These are phyloP conservation scores for Colletotrichum magnum DNA, from an alignment of 2,329 filamentous ascomycete genomes.

Conservation along the genomic window DNA sequence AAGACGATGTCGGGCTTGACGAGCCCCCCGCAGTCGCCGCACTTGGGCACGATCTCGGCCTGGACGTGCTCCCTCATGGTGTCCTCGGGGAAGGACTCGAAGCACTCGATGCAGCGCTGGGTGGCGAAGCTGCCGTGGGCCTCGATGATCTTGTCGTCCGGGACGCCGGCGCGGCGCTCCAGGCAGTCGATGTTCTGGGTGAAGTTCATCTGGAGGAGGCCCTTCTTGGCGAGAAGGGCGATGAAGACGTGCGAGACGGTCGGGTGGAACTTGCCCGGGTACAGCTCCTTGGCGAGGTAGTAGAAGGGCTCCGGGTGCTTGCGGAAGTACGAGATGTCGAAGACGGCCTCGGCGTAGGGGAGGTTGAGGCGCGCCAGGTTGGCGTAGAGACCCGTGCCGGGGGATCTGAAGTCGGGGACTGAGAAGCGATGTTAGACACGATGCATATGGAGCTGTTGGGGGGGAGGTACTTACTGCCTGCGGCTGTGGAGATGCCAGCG, in stretches of 20 bases:
- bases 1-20: conserved; percentile 98
- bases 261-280: conserved; percentile 89
- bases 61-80: conserved; percentile 80
- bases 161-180: conserved; percentile 88
- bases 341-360: conserved; percentile 92
- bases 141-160: conserved; percentile 85
- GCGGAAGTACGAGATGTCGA: conserved; percentile 92
- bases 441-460: background rate
- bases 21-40: conserved; percentile 78
- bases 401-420: conserved; percentile 95
- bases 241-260: conserved; percentile 95
- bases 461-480: conserved; percentile 65
- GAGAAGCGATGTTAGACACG: conserved; percentile 52
- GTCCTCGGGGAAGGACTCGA: conserved; percentile 77
- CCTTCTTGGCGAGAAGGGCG: conserved; percentile 83
- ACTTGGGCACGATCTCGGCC: conserved; percentile 78
- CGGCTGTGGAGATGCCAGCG: conserved; percentile 86
- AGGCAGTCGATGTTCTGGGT: conserved; percentile 99
- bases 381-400: conserved; percentile 92
- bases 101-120: conserved; percentile 93
- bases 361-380: conserved; percentile 90
- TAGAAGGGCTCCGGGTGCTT: conserved; percentile 92
- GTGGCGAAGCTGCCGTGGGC: conserved; percentile 95
- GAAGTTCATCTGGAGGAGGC: conserved; percentile 86
- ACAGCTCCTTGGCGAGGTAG: conserved; percentile 89